Evolutionary conservation across 2,329 filamentous ascomycete genomes (phyloP).

Genomic region (Paraconiothyrium sp.): DNA sequence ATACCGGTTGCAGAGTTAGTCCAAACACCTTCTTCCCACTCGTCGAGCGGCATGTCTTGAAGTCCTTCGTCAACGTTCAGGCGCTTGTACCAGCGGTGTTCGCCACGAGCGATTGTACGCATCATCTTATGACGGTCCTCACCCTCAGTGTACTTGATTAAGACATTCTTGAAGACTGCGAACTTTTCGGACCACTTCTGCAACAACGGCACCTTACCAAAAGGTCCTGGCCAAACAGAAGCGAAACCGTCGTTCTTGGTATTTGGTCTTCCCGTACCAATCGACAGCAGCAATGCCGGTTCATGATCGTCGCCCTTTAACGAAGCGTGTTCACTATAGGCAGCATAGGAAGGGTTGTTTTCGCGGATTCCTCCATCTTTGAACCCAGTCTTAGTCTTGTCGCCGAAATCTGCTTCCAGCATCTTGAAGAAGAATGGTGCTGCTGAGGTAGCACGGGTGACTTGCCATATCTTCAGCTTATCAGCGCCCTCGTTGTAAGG

Average conservation of each 20-base stretch:
- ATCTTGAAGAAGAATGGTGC: slow-evolving; percentile 63
- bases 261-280: slow-evolving; percentile 59
- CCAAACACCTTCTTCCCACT: slow-evolving; percentile 57
- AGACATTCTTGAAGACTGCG: slow-evolving; percentile 59
- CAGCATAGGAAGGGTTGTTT: slow-evolving; percentile 60
- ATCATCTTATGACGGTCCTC: slow-evolving; percentile 59
- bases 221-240: slow-evolving; percentile 56
- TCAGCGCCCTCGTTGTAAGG: slow-evolving; percentile 60
- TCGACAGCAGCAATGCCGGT: slow-evolving; percentile 57
- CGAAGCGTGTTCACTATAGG: slow-evolving; percentile 58
- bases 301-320: slow-evolving; percentile 55
- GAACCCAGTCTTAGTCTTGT: slow-evolving; percentile 53
- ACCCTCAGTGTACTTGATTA: slow-evolving; percentile 63
- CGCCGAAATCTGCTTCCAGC: slow-evolving; percentile 54
- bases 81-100: slow-evolving; percentile 62
- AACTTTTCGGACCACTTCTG: slow-evolving; percentile 59
- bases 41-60: slow-evolving; percentile 57
- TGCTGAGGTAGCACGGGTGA: slow-evolving; percentile 62
- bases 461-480: slow-evolving; percentile 60
- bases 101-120: slow-evolving; percentile 57
- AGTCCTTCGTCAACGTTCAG: slow-evolving; percentile 58
- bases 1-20: slow-evolving; percentile 42
- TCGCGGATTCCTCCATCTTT: slow-evolving; percentile 62
- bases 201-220: slow-evolving; percentile 52
- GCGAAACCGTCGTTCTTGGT: slow-evolving; percentile 58